Percentiles rank a stretch among this genome's conserved stretches.
Evolutionary conservation across 2,329 filamentous ascomycete genomes (phyloP).

Genomic region (Zalaria sp.): DNA sequence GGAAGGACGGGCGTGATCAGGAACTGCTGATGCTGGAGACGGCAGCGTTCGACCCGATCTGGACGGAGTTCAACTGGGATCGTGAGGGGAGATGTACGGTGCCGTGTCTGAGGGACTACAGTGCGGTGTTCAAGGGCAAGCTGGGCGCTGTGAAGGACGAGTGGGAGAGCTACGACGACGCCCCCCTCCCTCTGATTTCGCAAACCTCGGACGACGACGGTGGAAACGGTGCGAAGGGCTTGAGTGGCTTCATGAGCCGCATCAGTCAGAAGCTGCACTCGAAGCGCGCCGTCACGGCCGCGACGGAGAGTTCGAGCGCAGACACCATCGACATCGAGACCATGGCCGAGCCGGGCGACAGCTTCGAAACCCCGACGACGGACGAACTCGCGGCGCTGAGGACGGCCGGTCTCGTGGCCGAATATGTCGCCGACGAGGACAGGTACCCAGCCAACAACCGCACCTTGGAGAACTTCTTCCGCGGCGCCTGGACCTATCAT

Average conservation of each 20-base stretch:
- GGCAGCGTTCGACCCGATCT: constrained; percentile 42
- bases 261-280: no score
- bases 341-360: constrained; percentile 14
- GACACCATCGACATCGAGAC: constrained; percentile 4
- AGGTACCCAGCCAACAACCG: constrained; percentile 42
- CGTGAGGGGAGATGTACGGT: constrained; percentile 38
- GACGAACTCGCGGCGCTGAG: constrained; percentile 26
- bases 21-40: constrained; percentile 45
- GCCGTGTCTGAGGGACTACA: constrained; percentile 40
- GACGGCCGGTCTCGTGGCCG: constrained; percentile 24
- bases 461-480: constrained; percentile 41
- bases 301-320: no score
- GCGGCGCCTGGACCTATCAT: constrained; percentile 43
- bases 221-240: no score
- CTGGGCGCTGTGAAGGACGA: constrained; percentile 32
- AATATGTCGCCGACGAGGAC: constrained; percentile 36
- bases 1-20: constrained; percentile 39
- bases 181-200: constrained; percentile 15
- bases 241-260: no score
- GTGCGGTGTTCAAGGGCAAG: constrained; percentile 37
- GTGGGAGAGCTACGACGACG: constrained; percentile 38
- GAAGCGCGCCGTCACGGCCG: no score
- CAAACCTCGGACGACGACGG: no score
- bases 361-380: constrained; percentile 22
- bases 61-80: constrained; percentile 43